phyloP scores from a whole-genome alignment of 2,329 filamentous ascomycete genomes.

The Blastomyces percursus region DNA sequence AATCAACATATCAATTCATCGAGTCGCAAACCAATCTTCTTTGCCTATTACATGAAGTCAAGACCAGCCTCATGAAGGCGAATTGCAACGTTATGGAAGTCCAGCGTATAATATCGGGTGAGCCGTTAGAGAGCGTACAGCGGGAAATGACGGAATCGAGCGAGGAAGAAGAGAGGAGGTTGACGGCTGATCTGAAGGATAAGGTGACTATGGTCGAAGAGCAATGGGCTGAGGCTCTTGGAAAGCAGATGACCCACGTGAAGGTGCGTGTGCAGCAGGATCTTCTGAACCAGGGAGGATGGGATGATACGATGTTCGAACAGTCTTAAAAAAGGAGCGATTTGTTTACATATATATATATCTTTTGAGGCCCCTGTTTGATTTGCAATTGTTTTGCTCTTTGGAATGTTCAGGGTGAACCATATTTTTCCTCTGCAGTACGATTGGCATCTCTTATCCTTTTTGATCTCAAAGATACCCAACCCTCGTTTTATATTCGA shows the following conservation, averaged over 20 bases:
- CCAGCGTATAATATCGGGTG: conserved; percentile 43
- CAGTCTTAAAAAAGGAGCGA: conserved; percentile 15
- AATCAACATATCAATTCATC: conserved; percentile 93
- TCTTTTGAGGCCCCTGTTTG: conserved; percentile 8
- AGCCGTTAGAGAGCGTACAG: conserved; percentile 32
- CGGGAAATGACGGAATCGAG: conserved; percentile 48
- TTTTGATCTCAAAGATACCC: conserved; percentile 3
- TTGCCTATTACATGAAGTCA: conserved; percentile 83
- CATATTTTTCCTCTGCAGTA: not conserved
- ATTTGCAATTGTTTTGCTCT: conserved; percentile 12
- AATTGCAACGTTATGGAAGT: conserved; percentile 57
- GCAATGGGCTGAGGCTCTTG: conserved; percentile 82
- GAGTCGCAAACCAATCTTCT: conserved; percentile 86
- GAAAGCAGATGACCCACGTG: conserved; percentile 59
- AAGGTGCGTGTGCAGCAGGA: conserved; percentile 64
- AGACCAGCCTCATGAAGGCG: conserved; percentile 62
- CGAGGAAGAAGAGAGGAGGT: conserved; percentile 53
- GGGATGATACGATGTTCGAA: conserved; percentile 62
- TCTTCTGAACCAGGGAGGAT: conserved; percentile 68
- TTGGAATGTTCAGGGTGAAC: not conserved
- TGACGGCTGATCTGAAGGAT: conserved; percentile 84
- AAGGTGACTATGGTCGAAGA: conserved; percentile 84
- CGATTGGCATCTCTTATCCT: too few species aligned
- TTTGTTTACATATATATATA: not conserved
- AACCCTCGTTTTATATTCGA: conserved; percentile 1